Evolutionary conservation across 495 filamentous ascomycete genomes (phyloP).

Genomic region (Zalerion maritima): DNA sequence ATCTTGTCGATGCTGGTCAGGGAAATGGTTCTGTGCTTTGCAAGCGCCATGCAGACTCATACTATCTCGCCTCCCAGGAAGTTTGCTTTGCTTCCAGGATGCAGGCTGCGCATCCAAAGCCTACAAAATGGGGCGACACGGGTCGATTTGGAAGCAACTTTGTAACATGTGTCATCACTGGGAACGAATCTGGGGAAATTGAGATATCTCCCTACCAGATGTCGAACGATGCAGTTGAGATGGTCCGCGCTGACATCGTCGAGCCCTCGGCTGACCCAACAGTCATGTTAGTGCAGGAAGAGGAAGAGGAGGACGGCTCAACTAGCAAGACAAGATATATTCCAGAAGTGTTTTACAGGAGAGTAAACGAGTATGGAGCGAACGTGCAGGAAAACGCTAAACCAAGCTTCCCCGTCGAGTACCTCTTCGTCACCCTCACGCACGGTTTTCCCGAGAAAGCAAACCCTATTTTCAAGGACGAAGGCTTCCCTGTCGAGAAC

Average conservation of each 20-base stretch:
- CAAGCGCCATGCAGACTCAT: slow-evolving; percentile 92
- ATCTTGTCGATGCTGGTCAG: slow-evolving; percentile 68
- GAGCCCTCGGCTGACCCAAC: slow-evolving; percentile 87
- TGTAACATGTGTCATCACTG: slow-evolving; percentile 87
- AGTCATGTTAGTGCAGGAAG: slow-evolving; percentile 88
- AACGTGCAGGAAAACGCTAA: slow-evolving; percentile 96
- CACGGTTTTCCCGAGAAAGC: slow-evolving; percentile 84
- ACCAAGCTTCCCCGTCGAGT: slow-evolving; percentile 90
- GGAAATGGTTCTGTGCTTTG: slow-evolving; percentile 77
- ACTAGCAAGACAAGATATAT: slow-evolving; percentile 74
- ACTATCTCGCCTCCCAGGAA: slow-evolving; percentile 85
- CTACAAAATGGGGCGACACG: slow-evolving; percentile 93
- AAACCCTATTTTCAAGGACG: slow-evolving; percentile 53
- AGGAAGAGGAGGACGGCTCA: slow-evolving; percentile 66
- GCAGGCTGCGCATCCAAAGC: slow-evolving; percentile 76
- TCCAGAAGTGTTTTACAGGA: slow-evolving; percentile 91
- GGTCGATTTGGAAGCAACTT: slow-evolving; percentile 92
- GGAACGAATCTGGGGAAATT: slow-evolving; percentile 81
- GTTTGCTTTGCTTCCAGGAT: slow-evolving; percentile 76
- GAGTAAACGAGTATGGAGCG: slow-evolving; percentile 90
- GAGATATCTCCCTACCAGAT: slow-evolving; percentile 85
- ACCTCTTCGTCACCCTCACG: slow-evolving; percentile 86
- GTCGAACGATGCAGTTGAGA: slow-evolving; percentile 87
- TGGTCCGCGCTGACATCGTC: slow-evolving; percentile 89
- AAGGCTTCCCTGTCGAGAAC: slow-evolving; percentile 78